A percentile compares a stretch with the other conserved stretches of the same genome.
Conservation (phyloP, 306 rosid species). For the Corylus americana region DNA sequence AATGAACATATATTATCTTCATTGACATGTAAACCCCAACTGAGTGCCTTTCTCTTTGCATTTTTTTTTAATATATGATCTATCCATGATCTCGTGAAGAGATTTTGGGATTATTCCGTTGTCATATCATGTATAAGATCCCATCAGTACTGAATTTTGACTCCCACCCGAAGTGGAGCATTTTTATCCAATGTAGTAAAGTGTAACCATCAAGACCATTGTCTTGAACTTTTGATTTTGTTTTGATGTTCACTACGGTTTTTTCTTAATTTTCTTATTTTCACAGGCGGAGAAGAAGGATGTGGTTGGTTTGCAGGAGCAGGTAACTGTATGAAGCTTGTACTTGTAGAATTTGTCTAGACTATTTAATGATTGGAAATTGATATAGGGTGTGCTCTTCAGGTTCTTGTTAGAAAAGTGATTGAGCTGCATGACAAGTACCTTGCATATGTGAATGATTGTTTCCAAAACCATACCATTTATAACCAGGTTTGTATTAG, state of each 20-base stretch:
- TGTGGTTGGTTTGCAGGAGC: conserved; percentile 60
- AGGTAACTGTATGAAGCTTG: conserved; percentile 31
- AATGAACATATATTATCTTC: too few relatives aligned
- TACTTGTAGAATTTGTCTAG: conserved; percentile 9
- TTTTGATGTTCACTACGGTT: conserved; percentile 25
- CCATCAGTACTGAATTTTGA: too few relatives aligned
- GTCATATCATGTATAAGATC: too few relatives aligned
- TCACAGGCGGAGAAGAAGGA: conserved; percentile 87
- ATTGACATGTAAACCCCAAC: too few relatives aligned
- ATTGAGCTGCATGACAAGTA: conserved; percentile 61
- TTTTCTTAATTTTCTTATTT: conserved; percentile 17
- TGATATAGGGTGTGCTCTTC: conserved; percentile 37
- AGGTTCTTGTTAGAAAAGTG: conserved; percentile 59
- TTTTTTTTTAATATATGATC: too few relatives aligned
- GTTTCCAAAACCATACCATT: conserved; percentile 81
- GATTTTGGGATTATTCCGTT: too few relatives aligned
- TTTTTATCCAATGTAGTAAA: too few relatives aligned
- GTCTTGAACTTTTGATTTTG: conserved; percentile 21
- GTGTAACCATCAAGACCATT: not conserved
- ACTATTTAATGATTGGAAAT: conserved; percentile 13
- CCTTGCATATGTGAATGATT: conserved; percentile 63
- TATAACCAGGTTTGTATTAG: conserved; percentile 48
- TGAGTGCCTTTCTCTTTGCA: too few relatives aligned
- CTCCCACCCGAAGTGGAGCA: too few relatives aligned
- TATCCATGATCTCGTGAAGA: too few relatives aligned